Evolutionary conservation across 768 basidiomycete species (phyloP), one percentile per base, ranked within the genome.

Genomic region (Suillus americanus): DNA sequence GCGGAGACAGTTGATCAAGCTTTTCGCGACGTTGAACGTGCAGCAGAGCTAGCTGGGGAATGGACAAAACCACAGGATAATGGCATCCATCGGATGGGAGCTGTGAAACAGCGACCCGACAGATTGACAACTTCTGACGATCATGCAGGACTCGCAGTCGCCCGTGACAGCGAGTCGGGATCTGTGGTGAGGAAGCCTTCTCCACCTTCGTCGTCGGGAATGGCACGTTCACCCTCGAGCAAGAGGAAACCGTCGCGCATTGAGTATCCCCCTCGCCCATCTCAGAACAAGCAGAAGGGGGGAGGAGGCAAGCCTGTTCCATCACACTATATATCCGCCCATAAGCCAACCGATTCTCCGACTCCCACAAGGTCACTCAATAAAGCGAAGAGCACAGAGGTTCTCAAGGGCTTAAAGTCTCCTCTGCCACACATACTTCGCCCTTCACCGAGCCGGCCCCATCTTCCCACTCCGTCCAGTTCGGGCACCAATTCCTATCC

Each of bases 301-400:
- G 62, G 50, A 8, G 75, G 75, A n/a, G 75, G 74, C 53, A 76
- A 41, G 48, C 61, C 64, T 20, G 73, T 69, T 28, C 76, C 76
- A 38, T 12, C 18, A 37, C 62, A 64, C 38, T 73, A 57, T 61
- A 67, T 69, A 41, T 57, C 75, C 18, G 63, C 63, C 25, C 71
- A 68, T 68, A 76, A 70, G 64, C 72, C 79, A 40, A 73, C 78
- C 43, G 77, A 83, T 57, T 60, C 71, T 20, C 69, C 68, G 56
- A 59, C 75, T 16, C 82, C 84, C 40, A 37, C 33, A 41, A 69
- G 62, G 53, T 4, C 61, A 2, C 25, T 76, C 35, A 76, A 72
- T 67, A 72, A 70, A 41, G 66, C 71, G 35, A 76, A 65, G 66
- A 76, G 75, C 50, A 66, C 74, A 43, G 75, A 76, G 48, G 65